phyloP scores from a whole-genome alignment of 768 basidiomycete species.

The Collybiopsis luxurians region DNA sequence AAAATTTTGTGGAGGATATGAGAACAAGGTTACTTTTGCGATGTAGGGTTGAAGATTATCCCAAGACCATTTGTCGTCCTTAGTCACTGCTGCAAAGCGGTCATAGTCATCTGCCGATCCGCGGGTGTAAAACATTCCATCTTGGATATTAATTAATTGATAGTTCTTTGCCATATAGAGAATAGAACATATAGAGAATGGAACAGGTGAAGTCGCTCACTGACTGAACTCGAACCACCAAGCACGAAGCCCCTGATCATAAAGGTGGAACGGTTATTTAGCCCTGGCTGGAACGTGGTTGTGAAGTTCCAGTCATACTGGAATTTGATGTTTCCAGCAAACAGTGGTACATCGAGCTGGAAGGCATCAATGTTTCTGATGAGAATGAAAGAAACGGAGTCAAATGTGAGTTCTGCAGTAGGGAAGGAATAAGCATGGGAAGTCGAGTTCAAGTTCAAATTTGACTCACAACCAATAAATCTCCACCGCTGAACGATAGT shows the following conservation, averaged over 20 bases:
- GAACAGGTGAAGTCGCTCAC: no score
- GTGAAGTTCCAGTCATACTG: constrained; percentile 16
- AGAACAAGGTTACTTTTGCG: constrained; percentile 13
- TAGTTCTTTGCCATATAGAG: no score
- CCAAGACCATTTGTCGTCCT: constrained; percentile 31
- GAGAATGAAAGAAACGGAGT: constrained; percentile 10
- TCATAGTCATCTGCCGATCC: constrained; percentile 32
- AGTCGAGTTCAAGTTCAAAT: no score
- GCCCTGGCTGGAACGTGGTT: constrained; percentile 13
- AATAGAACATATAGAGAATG: no score
- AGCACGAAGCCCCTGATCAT: constrained; percentile 17
- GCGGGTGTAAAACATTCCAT: constrained; percentile 29
- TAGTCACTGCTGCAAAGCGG: constrained; percentile 26
- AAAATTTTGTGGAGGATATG: background rate
- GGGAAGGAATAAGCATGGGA: background rate
- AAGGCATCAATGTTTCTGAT: constrained; percentile 9
- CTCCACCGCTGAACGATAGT: no score
- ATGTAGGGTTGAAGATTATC: constrained; percentile 26
- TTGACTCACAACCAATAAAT: no score
- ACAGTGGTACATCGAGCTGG: background rate
- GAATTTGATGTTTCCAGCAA: no score
- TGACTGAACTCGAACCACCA: constrained; percentile 17
- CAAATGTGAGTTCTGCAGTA: no score
- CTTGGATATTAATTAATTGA: no score
- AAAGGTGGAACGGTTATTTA: constrained; percentile 13